A percentile compares a stretch with the other conserved stretches of the same genome.
These are phyloP conservation scores for Sisymbrium irio DNA, from an alignment of 345 rosid species.

Conservation along the genomic window DNA sequence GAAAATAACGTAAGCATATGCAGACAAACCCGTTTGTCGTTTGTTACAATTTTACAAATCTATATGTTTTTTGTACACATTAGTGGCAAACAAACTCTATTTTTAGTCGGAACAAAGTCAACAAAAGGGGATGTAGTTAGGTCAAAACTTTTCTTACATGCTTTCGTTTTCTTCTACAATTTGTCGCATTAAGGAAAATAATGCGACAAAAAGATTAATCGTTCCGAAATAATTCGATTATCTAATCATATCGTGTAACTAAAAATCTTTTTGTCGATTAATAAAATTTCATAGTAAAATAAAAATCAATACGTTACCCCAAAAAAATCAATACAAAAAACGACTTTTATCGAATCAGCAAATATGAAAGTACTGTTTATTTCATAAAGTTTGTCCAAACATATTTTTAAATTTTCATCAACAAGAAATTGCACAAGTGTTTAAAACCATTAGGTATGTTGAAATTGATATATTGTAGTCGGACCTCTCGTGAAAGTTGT, in stretches of 20 bases:
- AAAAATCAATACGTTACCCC: neutral
- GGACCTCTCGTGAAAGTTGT: conserved; percentile 26
- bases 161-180: neutral
- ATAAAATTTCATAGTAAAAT: too few species aligned
- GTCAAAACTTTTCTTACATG: conserved; percentile 17
- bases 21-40: neutral
- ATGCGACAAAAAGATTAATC: conserved; percentile 12
- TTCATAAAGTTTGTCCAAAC: neutral
- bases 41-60: neutral
- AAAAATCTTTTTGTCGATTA: too few species aligned
- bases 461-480: neutral
- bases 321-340: neutral
- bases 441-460: neutral
- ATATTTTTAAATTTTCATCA: neutral
- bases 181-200: conserved; percentile 32
- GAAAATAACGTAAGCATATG: neutral
- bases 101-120: conserved; percentile 27
- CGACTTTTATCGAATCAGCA: neutral
- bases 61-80: neutral
- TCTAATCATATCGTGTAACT: neutral
- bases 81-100: conserved; percentile 25
- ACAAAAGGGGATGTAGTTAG: conserved; percentile 22
- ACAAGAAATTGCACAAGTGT: neutral
- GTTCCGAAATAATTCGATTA: neutral
- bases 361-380: neutral